Conservation (phyloP, 2,329 filamentous ascomycete species). For the Colletotrichum euphorbiae region DNA sequence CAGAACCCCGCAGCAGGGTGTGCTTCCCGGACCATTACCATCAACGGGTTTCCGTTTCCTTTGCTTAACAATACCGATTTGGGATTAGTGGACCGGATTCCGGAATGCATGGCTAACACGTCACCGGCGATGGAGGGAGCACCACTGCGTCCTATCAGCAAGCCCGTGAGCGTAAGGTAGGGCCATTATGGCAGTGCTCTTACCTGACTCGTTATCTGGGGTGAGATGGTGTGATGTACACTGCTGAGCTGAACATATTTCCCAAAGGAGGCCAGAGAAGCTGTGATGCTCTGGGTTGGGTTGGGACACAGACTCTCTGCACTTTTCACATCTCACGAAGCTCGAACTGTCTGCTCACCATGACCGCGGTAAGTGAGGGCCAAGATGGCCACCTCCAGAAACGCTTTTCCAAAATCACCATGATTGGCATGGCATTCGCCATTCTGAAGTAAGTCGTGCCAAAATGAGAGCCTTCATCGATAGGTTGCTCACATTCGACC, state of each 20-base stretch:
- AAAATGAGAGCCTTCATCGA: no score
- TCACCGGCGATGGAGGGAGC: not conserved
- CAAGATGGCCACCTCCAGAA: slow-evolving; percentile 49
- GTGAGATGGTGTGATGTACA: not conserved
- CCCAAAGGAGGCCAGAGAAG: slow-evolving; percentile 8
- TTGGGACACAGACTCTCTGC: not conserved
- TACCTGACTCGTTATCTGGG: not conserved
- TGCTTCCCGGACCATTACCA: not conserved
- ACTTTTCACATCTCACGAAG: not conserved
- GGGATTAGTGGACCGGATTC: slow-evolving; percentile 8
- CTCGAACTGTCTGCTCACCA: not conserved
- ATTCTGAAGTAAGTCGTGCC: slow-evolving; percentile 52
- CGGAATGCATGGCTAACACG: not conserved
- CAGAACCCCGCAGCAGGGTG: slow-evolving; percentile 3
- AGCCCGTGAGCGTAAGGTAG: not conserved
- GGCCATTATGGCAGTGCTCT: not conserved
- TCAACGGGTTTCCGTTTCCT: slow-evolving; percentile 3
- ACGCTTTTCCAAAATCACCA: slow-evolving; percentile 54
- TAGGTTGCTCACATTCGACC: not conserved
- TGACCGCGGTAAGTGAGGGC: not conserved
- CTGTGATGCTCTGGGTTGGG: not conserved
- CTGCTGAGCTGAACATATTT: not conserved
- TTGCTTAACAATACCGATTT: slow-evolving; percentile 23
- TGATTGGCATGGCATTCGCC: slow-evolving; percentile 57
- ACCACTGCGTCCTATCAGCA: not conserved